phyloP scores from a whole-genome alignment of 177 flowering plant genomes.

The Vitis hybrid region DNA sequence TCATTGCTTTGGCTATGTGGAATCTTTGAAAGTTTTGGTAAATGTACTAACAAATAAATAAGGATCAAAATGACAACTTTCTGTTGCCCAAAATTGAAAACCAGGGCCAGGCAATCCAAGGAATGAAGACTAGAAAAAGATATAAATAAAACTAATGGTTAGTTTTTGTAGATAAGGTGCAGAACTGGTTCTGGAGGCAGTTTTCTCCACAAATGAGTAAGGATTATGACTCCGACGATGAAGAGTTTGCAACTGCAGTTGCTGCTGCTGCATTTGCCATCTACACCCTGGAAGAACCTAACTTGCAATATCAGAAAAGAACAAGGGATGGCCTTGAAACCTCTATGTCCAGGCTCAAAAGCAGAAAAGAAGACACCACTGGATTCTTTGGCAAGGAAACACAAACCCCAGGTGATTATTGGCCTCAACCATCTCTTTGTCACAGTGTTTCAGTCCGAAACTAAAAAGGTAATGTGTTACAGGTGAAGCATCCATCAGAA shows the following conservation, averaged over 20 bases:
- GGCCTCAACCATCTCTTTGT: neutral
- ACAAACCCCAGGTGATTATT: conserved; percentile 9
- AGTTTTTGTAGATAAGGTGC: conserved; percentile 26
- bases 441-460: neutral
- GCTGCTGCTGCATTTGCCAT: conserved; percentile 77
- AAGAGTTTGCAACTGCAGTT: conserved; percentile 45
- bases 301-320: conserved; percentile 11
- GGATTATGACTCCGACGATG: conserved; percentile 27
- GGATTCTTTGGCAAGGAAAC: conserved; percentile 23
- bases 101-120: neutral
- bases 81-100: too few relatives aligned
- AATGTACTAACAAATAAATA: too few relatives aligned
- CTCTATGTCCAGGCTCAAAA: conserved; percentile 22
- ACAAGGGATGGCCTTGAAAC: conserved; percentile 16
- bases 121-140: too few relatives aligned
- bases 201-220: conserved; percentile 28
- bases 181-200: conserved; percentile 40
- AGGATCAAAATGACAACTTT: too few relatives aligned
- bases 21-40: too few relatives aligned
- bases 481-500: conserved; percentile 40
- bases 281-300: conserved; percentile 36
- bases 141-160: neutral
- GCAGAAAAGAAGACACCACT: conserved; percentile 26
- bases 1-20: too few relatives aligned
- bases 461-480: conserved; percentile 5